Evolutionary conservation across 2,329 filamentous ascomycete species (phyloP).

Genomic region (Fusarium sp.): DNA sequence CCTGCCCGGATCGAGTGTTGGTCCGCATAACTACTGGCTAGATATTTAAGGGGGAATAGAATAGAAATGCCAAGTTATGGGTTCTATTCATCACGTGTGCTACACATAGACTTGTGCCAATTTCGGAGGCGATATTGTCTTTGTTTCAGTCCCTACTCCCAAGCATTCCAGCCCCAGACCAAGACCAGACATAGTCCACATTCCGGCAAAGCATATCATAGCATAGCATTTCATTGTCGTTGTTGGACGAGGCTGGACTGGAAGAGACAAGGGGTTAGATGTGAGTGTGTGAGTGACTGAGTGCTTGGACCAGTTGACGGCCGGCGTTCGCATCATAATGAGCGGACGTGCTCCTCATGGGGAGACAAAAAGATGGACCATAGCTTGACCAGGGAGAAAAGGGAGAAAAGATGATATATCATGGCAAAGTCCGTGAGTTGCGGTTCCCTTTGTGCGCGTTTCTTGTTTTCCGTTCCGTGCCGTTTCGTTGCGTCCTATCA

Average conservation of each 20-base stretch:
- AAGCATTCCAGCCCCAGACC: constrained; percentile 52
- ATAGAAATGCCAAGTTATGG: neutral
- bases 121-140: constrained; percentile 51
- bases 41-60: constrained; percentile 9
- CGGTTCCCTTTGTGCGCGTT: constrained; percentile 32
- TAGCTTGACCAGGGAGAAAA: constrained; percentile 20
- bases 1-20: constrained; percentile 16
- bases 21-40: constrained; percentile 13
- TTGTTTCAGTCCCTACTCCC: constrained; percentile 53
- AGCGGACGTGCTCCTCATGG: constrained; percentile 18
- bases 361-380: constrained; percentile 27
- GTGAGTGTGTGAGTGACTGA: constrained; percentile 6
- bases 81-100: constrained; percentile 48
- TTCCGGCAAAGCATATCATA: constrained; percentile 46
- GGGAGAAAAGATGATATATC: constrained; percentile 42
- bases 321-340: constrained; percentile 35
- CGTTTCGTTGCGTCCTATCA: constrained; percentile 29
- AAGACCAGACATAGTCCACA: constrained; percentile 35
- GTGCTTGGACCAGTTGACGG: constrained; percentile 37
- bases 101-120: constrained; percentile 31
- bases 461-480: constrained; percentile 27
- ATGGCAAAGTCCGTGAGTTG: constrained; percentile 38
- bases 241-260: constrained; percentile 53
- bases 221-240: constrained; percentile 52
- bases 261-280: constrained; percentile 34